Evolutionary conservation across 2,329 filamentous ascomycete species (phyloP).

Genomic region (Mycogone perniciosa): DNA sequence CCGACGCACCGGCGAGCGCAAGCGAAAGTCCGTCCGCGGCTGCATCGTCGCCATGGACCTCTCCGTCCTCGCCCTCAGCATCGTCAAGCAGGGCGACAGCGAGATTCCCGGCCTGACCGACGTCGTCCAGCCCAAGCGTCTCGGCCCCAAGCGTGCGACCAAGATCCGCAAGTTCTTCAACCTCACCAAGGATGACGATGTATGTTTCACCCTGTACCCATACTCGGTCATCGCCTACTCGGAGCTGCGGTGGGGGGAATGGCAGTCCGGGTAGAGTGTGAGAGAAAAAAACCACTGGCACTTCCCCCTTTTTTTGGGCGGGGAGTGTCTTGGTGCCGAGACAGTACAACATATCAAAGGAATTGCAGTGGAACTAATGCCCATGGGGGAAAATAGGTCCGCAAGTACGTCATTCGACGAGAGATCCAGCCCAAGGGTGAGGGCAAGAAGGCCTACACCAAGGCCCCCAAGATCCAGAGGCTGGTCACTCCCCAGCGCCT

Average conservation of each 20-base stretch:
- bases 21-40: conserved; percentile 97
- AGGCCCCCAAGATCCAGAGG: conserved; percentile 99
- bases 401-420: conserved; percentile 99
- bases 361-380: conserved; percentile 31
- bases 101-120: conserved; percentile 97
- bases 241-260: conserved; percentile 38
- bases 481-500: conserved; percentile 99
- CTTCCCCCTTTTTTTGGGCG: not conserved
- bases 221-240: conserved; percentile 65
- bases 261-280: conserved; percentile 54
- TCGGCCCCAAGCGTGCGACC: conserved; percentile 98
- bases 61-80: conserved; percentile 84
- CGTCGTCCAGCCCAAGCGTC: conserved; percentile 96
- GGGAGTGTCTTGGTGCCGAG: conserved; percentile 7
- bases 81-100: conserved; percentile 95
- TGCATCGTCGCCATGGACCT: conserved; percentile 98
- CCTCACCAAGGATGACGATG: conserved; percentile 99
- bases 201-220: conserved; percentile 61
- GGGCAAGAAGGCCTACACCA: conserved; percentile 98
- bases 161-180: conserved; percentile 99
- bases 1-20: conserved; percentile 96
- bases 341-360: conserved; percentile 15
- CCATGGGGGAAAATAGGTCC: conserved; percentile 57
- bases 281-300: conserved; percentile 29
- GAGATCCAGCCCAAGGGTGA: conserved; percentile 96